Evolutionary conservation across 805 yeast species (phyloP).

Genomic region (Teunomyces kruisii): DNA sequence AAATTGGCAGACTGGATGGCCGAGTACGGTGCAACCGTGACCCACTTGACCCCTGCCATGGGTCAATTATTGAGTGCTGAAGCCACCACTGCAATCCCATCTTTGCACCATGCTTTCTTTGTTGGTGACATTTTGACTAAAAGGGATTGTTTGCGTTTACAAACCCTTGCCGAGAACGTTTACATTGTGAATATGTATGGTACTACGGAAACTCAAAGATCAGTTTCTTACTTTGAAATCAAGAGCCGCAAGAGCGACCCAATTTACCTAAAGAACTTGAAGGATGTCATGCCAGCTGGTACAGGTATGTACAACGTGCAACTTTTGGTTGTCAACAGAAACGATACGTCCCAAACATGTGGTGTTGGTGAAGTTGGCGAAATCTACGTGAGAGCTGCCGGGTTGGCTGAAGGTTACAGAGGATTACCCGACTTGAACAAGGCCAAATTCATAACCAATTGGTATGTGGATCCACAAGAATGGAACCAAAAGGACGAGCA

Average conservation of each 20-base stretch:
- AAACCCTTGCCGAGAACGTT: conserved; percentile 87
- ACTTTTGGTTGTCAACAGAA: conserved; percentile 86
- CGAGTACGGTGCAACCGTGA: conserved; percentile 85
- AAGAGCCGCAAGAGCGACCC: conserved; percentile 69
- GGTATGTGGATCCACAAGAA: conserved; percentile 74
- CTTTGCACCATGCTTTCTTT: conserved; percentile 92
- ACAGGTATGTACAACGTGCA: conserved; percentile 96
- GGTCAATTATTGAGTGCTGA: conserved; percentile 96
- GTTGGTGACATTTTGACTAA: conserved; percentile 97
- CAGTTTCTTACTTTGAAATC: conserved; percentile 92
- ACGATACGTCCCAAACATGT: conserved; percentile 85
- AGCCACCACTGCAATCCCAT: conserved; percentile 82
- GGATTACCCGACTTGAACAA: conserved; percentile 85
- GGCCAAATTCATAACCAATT: conserved; percentile 83
- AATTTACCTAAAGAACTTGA: conserved; percentile 73
- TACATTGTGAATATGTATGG: conserved; percentile 97
- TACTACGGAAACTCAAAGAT: conserved; percentile 98
- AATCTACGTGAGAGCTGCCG: conserved; percentile 97
- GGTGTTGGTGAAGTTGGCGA: conserved; percentile 99
- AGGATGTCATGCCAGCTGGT: conserved; percentile 98
- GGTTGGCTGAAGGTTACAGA: conserved; percentile 94
- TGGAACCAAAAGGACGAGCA: conserved; percentile 61
- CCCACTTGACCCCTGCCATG: conserved; percentile 99
- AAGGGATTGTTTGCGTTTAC: conserved; percentile 92
- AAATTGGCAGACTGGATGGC: conserved; percentile 97